Base-by-base conservation (phyloP, 1,284 basidiomycete species). In the Rhodotorula sp. region DNA sequence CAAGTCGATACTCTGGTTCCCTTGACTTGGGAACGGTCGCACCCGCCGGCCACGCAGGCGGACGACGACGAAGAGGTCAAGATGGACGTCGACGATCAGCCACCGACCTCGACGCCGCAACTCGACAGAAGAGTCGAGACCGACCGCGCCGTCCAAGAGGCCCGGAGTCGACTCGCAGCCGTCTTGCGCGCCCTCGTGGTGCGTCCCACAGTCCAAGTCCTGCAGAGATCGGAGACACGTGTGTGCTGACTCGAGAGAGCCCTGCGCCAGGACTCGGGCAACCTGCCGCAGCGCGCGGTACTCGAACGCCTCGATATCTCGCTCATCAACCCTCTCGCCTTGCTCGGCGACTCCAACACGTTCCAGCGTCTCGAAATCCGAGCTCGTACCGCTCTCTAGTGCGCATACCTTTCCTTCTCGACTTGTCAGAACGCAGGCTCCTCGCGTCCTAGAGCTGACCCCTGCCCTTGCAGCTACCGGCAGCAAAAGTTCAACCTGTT, bases 401-500 rank as follows among this genome's bases (percentile, higher is more conserved):
- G 28, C 28, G 28, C 28, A 28, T 28, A 21, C 34, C 28, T 34
- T 48, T 31, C 18, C 59, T 12, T 18, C 62, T 28, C 34, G 52
- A 12, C 52, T 28, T 34, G 28, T 28, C 3, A 31, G 16, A 18
- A 58, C 3, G 28, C 28, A 28, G 28, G 28, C 28, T 28, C 28
- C 28, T 28, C 28, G 28, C 28, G 28, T 28, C 28, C 28, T 62
- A 48, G 50, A 52, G 7, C 45, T 23, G 67, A 5, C 26, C 21
- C 21, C 12, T 15, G 21, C 34, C 15, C 21, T 18, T 69, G 78
- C 34, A 83, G 82, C 82, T 99, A 95, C 85, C 97, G 95, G 81
- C 97, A 99, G 81, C 94, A 94, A 82, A 98, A 97, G 82, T 97
- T 94, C 85, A 99, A 99, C 79, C 86, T 99, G 48, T 86, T 98